phyloP scores from a whole-genome alignment of 495 filamentous ascomycete genomes.

The Aspergillus asperescens region DNA sequence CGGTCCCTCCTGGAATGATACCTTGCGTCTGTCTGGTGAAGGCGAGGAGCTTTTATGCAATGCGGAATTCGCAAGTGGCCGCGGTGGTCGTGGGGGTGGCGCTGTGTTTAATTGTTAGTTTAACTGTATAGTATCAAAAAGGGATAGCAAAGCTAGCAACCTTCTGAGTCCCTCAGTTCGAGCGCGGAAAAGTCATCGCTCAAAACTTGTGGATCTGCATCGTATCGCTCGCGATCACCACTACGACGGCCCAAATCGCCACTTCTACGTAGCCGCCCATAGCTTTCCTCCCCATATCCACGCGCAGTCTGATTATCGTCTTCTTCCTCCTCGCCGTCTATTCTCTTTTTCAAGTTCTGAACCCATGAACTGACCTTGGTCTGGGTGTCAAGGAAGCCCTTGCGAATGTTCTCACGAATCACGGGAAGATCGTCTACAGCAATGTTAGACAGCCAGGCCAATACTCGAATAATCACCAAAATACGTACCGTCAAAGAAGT shows the following conservation, averaged over 20 bases:
- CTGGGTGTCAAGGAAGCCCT: constrained; percentile 94
- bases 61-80: constrained; percentile 70
- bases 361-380: constrained; percentile 91
- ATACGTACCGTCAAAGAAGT: constrained; percentile 73
- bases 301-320: constrained; percentile 43
- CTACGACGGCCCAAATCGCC: constrained; percentile 61
- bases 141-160: constrained; percentile 32
- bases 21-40: constrained; percentile 61
- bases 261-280: constrained; percentile 47
- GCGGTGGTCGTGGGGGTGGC: constrained; percentile 49
- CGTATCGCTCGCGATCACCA: constrained; percentile 81
- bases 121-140: not conserved
- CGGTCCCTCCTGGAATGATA: constrained; percentile 72
- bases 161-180: constrained; percentile 73
- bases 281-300: constrained; percentile 37
- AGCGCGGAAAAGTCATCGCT: constrained; percentile 88
- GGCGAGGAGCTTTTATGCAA: constrained; percentile 67
- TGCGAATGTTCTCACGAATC: constrained; percentile 87
- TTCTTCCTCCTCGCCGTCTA: constrained; percentile 76
- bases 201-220: constrained; percentile 88
- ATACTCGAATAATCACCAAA: not conserved
- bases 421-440: constrained; percentile 78
- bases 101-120: constrained; percentile 22
- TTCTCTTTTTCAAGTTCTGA: constrained; percentile 77
- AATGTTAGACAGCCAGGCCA: constrained; percentile 10